A percentile compares a stretch with the other conserved stretches of the same genome.
Conservation (phyloP, 139 green algal species). For the Yamagishiella unicocca region DNA sequence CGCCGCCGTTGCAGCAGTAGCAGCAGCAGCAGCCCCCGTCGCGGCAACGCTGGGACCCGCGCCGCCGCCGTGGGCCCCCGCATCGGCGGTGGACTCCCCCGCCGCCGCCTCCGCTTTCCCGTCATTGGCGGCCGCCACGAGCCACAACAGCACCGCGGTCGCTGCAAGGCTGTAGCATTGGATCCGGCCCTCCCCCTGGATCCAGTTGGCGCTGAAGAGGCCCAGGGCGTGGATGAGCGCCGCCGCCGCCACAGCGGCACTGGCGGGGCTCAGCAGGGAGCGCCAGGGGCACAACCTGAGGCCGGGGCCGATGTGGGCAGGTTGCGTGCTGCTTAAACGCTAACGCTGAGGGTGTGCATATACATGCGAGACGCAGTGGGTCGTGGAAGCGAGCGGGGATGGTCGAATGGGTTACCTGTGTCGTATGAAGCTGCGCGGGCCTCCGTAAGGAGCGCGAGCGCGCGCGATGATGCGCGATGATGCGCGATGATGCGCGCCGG, state of each 20-base stretch:
- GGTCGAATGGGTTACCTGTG: too few relatives aligned
- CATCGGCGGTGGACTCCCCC: neutral
- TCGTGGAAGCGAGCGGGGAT: too few relatives aligned
- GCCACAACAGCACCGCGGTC: slow-evolving; percentile 47
- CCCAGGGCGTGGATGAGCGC: slow-evolving; percentile 55
- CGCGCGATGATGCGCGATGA: too few relatives aligned
- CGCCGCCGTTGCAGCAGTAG: neutral
- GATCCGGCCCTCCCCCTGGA: slow-evolving; percentile 74
- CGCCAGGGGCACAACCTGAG: slow-evolving; percentile 57
- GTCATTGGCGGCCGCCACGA: neutral
- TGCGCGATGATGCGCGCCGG: too few relatives aligned
- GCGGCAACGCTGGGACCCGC: neutral
- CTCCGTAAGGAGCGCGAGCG: too few relatives aligned
- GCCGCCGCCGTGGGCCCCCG: neutral
- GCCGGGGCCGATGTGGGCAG: too few relatives aligned
- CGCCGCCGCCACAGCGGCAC: neutral
- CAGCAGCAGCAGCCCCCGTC: neutral
- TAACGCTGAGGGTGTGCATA: too few relatives aligned
- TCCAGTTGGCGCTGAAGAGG: slow-evolving; percentile 70
- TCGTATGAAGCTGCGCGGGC: too few relatives aligned
- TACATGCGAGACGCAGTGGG: too few relatives aligned
- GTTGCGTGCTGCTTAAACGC: too few relatives aligned
- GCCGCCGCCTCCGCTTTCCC: neutral
- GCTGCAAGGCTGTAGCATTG: slow-evolving; percentile 55
- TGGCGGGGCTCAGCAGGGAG: slow-evolving; percentile 43